phyloP scores from a whole-genome alignment of 306 rosid genomes.

The Corylus heterophylla region DNA sequence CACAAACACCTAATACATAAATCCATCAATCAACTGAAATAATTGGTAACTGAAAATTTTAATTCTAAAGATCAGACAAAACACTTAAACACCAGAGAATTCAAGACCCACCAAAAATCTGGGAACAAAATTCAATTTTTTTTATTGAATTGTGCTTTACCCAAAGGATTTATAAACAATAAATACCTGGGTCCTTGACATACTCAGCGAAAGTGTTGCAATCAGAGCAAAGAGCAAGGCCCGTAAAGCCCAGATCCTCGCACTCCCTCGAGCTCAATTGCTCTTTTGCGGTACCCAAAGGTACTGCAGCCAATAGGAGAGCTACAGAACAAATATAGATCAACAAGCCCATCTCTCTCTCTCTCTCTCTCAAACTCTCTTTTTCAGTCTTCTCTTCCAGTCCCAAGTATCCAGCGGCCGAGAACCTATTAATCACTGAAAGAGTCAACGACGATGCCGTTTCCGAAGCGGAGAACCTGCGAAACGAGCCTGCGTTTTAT shows the following conservation, averaged over 20 bases:
- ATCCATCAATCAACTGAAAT: neutral
- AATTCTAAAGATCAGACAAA: neutral
- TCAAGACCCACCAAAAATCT: neutral
- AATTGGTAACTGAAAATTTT: neutral
- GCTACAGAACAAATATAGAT: constrained; percentile 14
- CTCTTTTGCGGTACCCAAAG: constrained; percentile 37
- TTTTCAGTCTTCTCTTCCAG: too few species aligned
- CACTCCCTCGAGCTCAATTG: constrained; percentile 78
- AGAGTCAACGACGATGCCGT: too few species aligned
- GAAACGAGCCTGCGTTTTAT: too few species aligned
- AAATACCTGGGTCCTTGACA: constrained; percentile 84
- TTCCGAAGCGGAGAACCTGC: too few species aligned
- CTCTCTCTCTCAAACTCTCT: neutral
- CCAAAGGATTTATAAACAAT: too few species aligned
- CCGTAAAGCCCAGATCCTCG: constrained; percentile 87
- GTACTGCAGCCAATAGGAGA: constrained; percentile 15
- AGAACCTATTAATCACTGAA: too few species aligned
- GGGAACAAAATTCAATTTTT: too few species aligned
- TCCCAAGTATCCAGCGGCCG: too few species aligned
- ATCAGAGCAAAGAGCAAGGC: constrained; percentile 89
- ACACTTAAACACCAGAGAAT: neutral
- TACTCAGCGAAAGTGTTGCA: constrained; percentile 82
- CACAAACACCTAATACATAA: neutral
- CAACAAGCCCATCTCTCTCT: constrained; percentile 33
- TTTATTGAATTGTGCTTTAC: too few species aligned